Conservation (phyloP, 805 yeast species). For the Tetrapisispora arboricola region DNA sequence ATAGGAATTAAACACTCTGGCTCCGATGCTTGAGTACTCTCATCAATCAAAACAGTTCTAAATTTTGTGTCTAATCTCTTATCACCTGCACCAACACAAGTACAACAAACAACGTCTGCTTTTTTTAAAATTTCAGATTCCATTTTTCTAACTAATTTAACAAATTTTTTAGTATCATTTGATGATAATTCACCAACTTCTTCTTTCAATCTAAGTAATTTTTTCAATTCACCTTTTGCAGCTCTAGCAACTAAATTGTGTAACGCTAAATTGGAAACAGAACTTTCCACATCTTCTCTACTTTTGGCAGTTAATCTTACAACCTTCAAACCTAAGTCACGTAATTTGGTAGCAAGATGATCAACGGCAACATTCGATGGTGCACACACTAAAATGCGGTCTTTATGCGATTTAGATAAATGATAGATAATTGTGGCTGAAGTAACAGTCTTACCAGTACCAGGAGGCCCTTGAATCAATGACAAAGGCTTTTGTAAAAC, state of each 20-base stretch:
- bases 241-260: conserved; percentile 39
- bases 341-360: conserved; percentile 68
- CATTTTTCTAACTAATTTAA: conserved; percentile 32
- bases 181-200: conserved; percentile 60
- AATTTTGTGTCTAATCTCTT: conserved; percentile 49
- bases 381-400: conserved; percentile 76
- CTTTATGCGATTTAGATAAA: conserved; percentile 48
- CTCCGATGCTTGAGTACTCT: conserved; percentile 88
- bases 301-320: conserved; percentile 67
- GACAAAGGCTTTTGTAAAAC: conserved; percentile 66
- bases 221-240: conserved; percentile 49
- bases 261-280: conserved; percentile 48
- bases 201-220: conserved; percentile 45
- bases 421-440: conserved; percentile 83
- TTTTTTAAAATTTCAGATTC: conserved; percentile 42
- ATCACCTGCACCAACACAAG: conserved; percentile 91
- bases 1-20: conserved; percentile 87
- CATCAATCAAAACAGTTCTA: conserved; percentile 79
- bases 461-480: conserved; percentile 91
- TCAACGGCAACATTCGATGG: conserved; percentile 95
- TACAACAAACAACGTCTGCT: conserved; percentile 77
- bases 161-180: conserved; percentile 40
- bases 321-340: conserved; percentile 62
- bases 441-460: conserved; percentile 92
- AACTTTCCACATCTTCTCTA: conserved; percentile 69